Evolutionary conservation across 139 green algal species (phyloP), one percentile per base, ranked within the genome.

Genomic region (Nannochloris sp.): DNA sequence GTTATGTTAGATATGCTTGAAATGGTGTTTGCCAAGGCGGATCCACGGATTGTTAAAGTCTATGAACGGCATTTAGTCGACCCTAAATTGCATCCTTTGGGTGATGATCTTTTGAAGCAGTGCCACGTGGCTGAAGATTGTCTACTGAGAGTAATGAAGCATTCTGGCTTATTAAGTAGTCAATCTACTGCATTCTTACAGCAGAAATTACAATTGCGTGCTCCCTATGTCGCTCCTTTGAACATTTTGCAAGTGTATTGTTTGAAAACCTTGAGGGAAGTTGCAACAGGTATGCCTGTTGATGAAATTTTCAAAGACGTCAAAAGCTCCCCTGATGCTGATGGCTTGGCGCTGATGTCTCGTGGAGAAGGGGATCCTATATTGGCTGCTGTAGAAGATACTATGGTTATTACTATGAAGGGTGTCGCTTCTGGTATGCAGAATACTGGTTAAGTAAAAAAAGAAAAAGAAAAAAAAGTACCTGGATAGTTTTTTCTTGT

Each of bases 21-120:
- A 78, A 99, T 99, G 93, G 90, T 97, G 61, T 84, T 98, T 45
- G 93, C 93, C 74, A 99, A 99, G 85, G 83, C 81, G 1, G 91
- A 97, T 71, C 81, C 84, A 25, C 77, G 83, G 62, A 91, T 98
- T 46, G 81, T 88, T 1, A 65, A 70, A 53, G 42, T 67, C 31
- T 84, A 84, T 32, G 68, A 77, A 47, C 55, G 37, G 4, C 55
- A 53, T 12, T 70, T 85, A 51, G 76, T 84, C 27, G 64, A 60
- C 19, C 60, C 69, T 10, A 65, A 79, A 48, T 69, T 89, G 60
- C 83, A 85, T 60, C 46, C 46, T 37, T 75, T 96, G 60, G 85
- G 85, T 29, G 61, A 77, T 3, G 74, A 86, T 32, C 74, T 96
- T 60, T 73, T 85, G 13, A 47, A 58, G 10, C 69, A 70, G 46